Evolutionary conservation across 129 eudicot genomes (phyloP), one percentile per base, ranked within the genome.

Genomic region (Saposhnikovia divaricata): DNA sequence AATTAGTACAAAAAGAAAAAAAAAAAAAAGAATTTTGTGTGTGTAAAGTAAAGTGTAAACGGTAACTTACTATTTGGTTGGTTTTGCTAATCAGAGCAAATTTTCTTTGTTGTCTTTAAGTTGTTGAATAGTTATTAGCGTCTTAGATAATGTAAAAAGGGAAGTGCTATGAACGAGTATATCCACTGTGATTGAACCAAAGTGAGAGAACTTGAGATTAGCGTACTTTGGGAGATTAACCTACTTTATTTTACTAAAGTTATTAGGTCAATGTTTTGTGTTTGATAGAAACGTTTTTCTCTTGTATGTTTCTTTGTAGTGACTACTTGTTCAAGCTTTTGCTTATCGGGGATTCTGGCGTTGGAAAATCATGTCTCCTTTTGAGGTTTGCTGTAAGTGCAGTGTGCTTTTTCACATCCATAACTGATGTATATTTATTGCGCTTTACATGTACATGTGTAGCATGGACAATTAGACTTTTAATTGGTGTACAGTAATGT

Each of bases 341-440:
- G 81, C 86, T 84, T 79, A 84, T 84, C 70, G 86, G 86, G 9
- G 86, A 84, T 76, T 84, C 87, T 42, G 87, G 84, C 77, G 87
- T 84, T 7, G 87, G 87, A 10, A 84, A 84, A 71, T 84, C 87
- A 72, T 84, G 87, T 70, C 84, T 84, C 40, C 87, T 84, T 21
- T 70, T 84, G 68, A 77, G 87, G 59, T 84, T 84, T 81, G 84
- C 87, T 66, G 87, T 84, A 84, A 80, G 87, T 81, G 47, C 47
- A 45, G 47, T 50, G 57, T 16, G 61, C 9, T 53, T 53, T 14
- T 53, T 16, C 23, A 14, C 23, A 13, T 47, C 6, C 5, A 14
- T 51, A 18, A 51, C 53, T 47, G 61, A 5, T 19, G 25, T 53
- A 18, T 53, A 18, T 53, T 48, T 18, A 53, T 19, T 6, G 61